These are phyloP conservation scores for Babesia caballi DNA, from an alignment of 169 alveolate genomes.

Conservation along the genomic window DNA sequence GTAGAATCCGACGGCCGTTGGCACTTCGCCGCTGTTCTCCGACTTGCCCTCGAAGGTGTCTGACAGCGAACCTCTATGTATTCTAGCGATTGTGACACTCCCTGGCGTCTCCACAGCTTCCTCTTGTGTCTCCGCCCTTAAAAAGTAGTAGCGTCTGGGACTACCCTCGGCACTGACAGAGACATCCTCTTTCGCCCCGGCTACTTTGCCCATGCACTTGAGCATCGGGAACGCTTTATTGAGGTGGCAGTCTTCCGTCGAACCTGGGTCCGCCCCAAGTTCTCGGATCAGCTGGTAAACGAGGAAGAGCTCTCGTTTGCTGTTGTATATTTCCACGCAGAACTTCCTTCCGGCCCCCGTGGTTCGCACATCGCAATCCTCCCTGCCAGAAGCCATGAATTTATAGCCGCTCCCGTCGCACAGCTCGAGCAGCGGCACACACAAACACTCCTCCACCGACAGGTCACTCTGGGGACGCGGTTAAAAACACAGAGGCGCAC, in stretches of 20 bases:
- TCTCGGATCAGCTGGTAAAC: background rate
- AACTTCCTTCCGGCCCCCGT: slow-evolving; percentile 80
- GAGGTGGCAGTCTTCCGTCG: background rate
- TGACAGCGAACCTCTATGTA: background rate
- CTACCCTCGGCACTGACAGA: background rate
- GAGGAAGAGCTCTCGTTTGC: slow-evolving; percentile 29
- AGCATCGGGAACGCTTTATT: too few species aligned
- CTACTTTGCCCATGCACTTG: background rate
- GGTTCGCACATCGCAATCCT: slow-evolving; percentile 82
- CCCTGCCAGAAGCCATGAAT: slow-evolving; percentile 71
- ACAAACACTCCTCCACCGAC: slow-evolving; percentile 46
- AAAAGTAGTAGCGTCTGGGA: background rate
- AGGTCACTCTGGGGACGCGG: background rate
- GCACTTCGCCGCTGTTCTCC: background rate
- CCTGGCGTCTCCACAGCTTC: background rate
- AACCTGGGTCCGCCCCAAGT: background rate
- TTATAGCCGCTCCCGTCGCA: slow-evolving; percentile 19
- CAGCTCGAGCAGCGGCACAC: slow-evolving; percentile 21
- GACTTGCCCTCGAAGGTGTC: background rate
- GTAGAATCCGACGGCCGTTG: slow-evolving; percentile 17
- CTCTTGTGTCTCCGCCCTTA: background rate
- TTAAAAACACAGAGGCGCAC: background rate
- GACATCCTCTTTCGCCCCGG: background rate
- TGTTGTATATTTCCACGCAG: slow-evolving; percentile 74
- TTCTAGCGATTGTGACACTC: background rate